These are phyloP conservation scores for Coniferiporia weirii DNA, from an alignment of 1,284 basidiomycete species.

Conservation along the genomic window DNA sequence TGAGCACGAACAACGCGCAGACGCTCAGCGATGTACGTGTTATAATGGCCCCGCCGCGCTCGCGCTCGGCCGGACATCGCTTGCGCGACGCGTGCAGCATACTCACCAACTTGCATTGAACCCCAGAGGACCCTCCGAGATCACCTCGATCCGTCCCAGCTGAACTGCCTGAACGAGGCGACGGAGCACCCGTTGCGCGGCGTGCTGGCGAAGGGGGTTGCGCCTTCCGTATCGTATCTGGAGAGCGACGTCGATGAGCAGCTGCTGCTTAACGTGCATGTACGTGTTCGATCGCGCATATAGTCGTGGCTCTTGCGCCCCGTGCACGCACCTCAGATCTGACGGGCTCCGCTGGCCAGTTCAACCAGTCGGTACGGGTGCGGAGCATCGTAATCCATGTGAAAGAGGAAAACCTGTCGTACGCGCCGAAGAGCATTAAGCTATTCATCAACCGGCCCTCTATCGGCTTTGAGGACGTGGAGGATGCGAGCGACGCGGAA, in stretches of 20 bases:
- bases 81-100: too few species aligned
- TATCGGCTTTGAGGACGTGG: constrained; percentile 64
- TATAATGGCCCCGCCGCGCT: neutral
- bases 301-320: neutral
- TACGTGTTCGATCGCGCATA: constrained; percentile 31
- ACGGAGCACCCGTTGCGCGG: constrained; percentile 53
- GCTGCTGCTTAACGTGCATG: constrained; percentile 63
- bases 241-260: constrained; percentile 81
- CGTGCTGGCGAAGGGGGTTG: constrained; percentile 48
- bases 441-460: constrained; percentile 62
- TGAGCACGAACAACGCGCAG: neutral
- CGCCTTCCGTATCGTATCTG: constrained; percentile 48
- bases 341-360: constrained; percentile 37
- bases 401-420: constrained; percentile 31
- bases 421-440: constrained; percentile 65
- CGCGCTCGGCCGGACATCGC: neutral
- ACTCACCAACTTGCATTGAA: neutral
- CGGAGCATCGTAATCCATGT: constrained; percentile 64
- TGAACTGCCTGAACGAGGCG: constrained; percentile 77
- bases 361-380: constrained; percentile 75
- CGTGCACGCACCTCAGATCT: neutral
- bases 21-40: neutral
- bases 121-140: constrained; percentile 8
- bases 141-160: constrained; percentile 51
- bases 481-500: constrained; percentile 35